Evolutionary conservation across 1,284 basidiomycete genomes (phyloP).

Genomic region (Malassezia furfur): DNA sequence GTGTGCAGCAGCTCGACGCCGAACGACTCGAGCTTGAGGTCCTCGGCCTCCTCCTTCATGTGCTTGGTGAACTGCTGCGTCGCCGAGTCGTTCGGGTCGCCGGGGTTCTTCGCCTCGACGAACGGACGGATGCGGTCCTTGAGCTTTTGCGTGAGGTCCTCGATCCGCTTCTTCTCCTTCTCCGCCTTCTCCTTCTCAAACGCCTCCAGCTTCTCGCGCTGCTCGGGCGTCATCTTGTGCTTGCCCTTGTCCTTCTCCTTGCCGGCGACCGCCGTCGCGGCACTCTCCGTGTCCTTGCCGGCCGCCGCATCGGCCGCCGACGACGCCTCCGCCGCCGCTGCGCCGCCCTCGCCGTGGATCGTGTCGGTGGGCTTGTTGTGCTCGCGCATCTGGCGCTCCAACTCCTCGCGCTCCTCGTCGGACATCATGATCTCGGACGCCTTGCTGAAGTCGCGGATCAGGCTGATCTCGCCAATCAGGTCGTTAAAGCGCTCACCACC

Average conservation of each 20-base stretch:
- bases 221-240: slow-evolving; percentile 66
- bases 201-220: slow-evolving; percentile 50
- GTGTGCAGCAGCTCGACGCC: slow-evolving; percentile 69
- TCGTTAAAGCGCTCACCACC: slow-evolving; percentile 47
- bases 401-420: slow-evolving; percentile 80
- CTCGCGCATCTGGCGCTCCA: slow-evolving; percentile 61
- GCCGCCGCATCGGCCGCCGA: slow-evolving; percentile 16
- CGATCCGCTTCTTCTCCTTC: slow-evolving; percentile 41
- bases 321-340: slow-evolving; percentile 22
- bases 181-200: slow-evolving; percentile 47
- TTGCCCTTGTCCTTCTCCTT: slow-evolving; percentile 48
- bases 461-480: slow-evolving; percentile 47
- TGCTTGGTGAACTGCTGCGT: slow-evolving; percentile 57
- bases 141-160: slow-evolving; percentile 41
- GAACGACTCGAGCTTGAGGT: slow-evolving; percentile 95
- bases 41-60: slow-evolving; percentile 80
- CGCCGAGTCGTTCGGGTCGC: slow-evolving; percentile 73
- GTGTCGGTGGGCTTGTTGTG: slow-evolving; percentile 20
- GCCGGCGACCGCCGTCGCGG: slow-evolving; percentile 26
- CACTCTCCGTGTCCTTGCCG: slow-evolving; percentile 38
- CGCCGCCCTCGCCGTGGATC: slow-evolving; percentile 19
- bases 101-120: slow-evolving; percentile 65
- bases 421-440: slow-evolving; percentile 54
- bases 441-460: slow-evolving; percentile 48
- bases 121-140: slow-evolving; percentile 47